Evolutionary conservation across 2,329 filamentous ascomycete genomes (phyloP).

Genomic region (Cucurbitaria berberidis): DNA sequence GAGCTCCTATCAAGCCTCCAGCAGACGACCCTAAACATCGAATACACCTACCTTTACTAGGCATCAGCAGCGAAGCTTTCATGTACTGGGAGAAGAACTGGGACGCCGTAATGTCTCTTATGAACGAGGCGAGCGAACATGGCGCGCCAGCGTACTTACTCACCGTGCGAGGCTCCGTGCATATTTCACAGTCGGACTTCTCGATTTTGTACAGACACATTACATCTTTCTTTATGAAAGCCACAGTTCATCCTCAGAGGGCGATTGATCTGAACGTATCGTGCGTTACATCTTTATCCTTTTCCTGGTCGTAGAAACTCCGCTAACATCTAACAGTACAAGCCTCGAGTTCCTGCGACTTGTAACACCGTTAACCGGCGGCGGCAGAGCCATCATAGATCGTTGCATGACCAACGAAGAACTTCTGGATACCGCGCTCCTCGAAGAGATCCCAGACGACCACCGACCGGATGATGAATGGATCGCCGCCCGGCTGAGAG

Average conservation of each 20-base stretch:
- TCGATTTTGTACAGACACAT: conserved; percentile 67
- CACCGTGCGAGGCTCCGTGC: conserved; percentile 64
- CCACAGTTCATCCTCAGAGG: conserved; percentile 66
- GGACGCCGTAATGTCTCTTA: conserved; percentile 61
- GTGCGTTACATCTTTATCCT: conserved; percentile 7
- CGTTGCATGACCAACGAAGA: conserved; percentile 61
- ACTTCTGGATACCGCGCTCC: conserved; percentile 54
- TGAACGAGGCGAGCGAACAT: conserved; percentile 60
- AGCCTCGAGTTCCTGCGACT: conserved; percentile 67
- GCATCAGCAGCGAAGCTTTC: conserved; percentile 71
- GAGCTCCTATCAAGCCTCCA: conserved; percentile 54
- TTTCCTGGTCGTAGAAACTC: background rate
- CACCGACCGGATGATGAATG: conserved; percentile 65
- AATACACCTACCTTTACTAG: conserved; percentile 63
- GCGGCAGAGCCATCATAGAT: conserved; percentile 54
- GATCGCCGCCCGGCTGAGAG: conserved; percentile 63
- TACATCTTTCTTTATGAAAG: conserved; percentile 66
- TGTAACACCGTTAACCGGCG: conserved; percentile 50
- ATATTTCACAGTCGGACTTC: conserved; percentile 71
- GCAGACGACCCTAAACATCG: conserved; percentile 54
- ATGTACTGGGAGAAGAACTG: conserved; percentile 74
- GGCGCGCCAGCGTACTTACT: conserved; percentile 55
- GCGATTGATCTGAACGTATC: conserved; percentile 68
- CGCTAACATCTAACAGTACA: conserved; percentile 45
- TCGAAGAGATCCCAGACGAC: conserved; percentile 58